Conservation (phyloP, 75 land plant genomes). For the Chamaecyparis obtusa region DNA sequence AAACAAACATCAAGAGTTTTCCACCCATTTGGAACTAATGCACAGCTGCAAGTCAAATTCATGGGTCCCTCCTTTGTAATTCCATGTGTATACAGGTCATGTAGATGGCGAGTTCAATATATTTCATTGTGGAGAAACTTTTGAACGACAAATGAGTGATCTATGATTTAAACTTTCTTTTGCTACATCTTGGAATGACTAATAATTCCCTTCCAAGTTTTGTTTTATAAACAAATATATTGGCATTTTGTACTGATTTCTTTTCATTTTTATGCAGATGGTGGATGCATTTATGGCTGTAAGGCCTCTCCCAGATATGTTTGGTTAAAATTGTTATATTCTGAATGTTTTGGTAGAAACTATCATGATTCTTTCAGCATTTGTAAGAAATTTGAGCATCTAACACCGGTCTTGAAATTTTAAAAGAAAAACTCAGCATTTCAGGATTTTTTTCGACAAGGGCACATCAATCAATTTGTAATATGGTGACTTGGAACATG, state of each 20-base stretch:
- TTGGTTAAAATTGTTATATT: slow-evolving; percentile 15
- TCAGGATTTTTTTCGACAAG: neutral
- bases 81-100: neutral
- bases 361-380: neutral
- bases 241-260: neutral
- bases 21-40: slow-evolving; percentile 2
- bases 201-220: neutral
- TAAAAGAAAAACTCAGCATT: neutral
- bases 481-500: neutral
- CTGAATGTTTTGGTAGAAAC: neutral
- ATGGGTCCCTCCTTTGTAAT: neutral
- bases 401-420: neutral
- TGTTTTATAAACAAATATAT: neutral
- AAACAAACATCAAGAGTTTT: neutral
- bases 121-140: neutral
- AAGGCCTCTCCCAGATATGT: slow-evolving; percentile 85
- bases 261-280: slow-evolving; percentile 53
- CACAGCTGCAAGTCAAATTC: neutral
- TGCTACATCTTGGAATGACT: neutral
- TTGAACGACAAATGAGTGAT: neutral
- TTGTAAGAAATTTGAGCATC: neutral
- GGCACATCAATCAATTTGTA: neutral
- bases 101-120: neutral
- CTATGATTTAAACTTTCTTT: neutral
- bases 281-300: slow-evolving; percentile 95